These are phyloP conservation scores for Liquidambar formosana DNA, from an alignment of 164 flowering plant species.

Conservation along the genomic window DNA sequence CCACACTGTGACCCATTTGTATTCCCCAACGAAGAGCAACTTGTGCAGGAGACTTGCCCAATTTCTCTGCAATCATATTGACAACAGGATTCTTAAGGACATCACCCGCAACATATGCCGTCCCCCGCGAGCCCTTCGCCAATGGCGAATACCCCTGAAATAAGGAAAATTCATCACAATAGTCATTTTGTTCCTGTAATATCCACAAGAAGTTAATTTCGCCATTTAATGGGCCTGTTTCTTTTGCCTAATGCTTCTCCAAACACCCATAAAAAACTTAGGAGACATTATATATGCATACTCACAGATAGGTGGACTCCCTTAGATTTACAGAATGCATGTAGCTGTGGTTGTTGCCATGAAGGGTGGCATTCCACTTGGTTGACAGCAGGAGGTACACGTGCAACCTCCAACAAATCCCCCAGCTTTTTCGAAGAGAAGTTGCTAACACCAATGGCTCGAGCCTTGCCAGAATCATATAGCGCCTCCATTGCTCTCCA, in stretches of 20 bases:
- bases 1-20: constrained; percentile 69
- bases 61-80: constrained; percentile 42
- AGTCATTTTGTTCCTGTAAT: too few species aligned
- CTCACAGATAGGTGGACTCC: constrained; percentile 77
- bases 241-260: too few species aligned
- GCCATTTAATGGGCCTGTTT: too few species aligned
- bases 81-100: constrained; percentile 52
- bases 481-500: constrained; percentile 92
- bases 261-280: not conserved
- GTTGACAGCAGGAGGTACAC: constrained; percentile 83
- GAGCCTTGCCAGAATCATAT: constrained; percentile 79
- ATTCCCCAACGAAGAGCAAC: constrained; percentile 71
- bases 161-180: not conserved
- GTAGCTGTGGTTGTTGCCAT: constrained; percentile 71
- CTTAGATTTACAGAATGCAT: constrained; percentile 56
- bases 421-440: constrained; percentile 78
- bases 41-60: constrained; percentile 70
- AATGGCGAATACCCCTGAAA: constrained; percentile 63
- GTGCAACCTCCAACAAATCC: constrained; percentile 63
- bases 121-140: constrained; percentile 56
- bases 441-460: constrained; percentile 92
- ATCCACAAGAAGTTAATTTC: too few species aligned
- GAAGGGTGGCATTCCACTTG: constrained; percentile 90
- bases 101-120: constrained; percentile 28
- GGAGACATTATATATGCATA: constrained; percentile 3